Evolutionary conservation across 2,329 filamentous ascomycete genomes (phyloP).

Genomic region (Microcyclosporella mali): DNA sequence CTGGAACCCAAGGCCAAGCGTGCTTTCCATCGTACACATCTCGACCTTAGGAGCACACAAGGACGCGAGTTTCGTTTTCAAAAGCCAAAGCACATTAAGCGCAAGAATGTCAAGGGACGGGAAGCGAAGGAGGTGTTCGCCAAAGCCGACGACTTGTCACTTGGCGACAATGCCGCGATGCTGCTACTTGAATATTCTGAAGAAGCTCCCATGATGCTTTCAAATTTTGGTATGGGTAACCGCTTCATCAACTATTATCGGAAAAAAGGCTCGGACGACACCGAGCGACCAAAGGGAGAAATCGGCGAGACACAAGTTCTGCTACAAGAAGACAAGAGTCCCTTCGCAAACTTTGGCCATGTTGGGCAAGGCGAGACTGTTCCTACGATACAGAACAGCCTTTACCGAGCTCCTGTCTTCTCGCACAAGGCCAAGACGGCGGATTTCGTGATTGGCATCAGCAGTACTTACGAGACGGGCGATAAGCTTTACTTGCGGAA

Average conservation of each 20-base stretch:
- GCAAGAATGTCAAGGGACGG: conserved; percentile 75
- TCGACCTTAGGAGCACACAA: conserved; percentile 56
- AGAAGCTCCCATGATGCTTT: conserved; percentile 82
- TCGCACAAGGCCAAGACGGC: conserved; percentile 69
- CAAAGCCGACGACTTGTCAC: conserved; percentile 70
- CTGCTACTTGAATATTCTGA: conserved; percentile 94
- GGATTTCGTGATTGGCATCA: conserved; percentile 84
- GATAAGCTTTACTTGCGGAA: conserved; percentile 77
- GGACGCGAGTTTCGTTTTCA: conserved; percentile 67
- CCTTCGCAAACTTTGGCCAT: conserved; percentile 89
- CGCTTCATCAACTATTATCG: conserved; percentile 96
- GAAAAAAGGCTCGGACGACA: conserved; percentile 72
- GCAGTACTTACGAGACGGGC: conserved; percentile 70
- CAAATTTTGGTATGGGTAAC: conserved; percentile 96
- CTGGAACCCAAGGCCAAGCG: conserved; percentile 65
- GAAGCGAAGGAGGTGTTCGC: conserved; percentile 72
- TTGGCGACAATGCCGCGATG: conserved; percentile 78
- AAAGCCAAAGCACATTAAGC: conserved; percentile 66
- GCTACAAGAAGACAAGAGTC: conserved; percentile 88
- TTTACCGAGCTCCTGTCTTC: conserved; percentile 93
- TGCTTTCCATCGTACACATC: conserved; percentile 76
- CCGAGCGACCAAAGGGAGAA: conserved; percentile 68
- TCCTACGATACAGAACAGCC: conserved; percentile 85
- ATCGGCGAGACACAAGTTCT: conserved; percentile 85
- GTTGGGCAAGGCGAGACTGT: conserved; percentile 87